Base-by-base conservation (phyloP, 805 yeast genomes). In the Brettanomyces naardenensis region DNA sequence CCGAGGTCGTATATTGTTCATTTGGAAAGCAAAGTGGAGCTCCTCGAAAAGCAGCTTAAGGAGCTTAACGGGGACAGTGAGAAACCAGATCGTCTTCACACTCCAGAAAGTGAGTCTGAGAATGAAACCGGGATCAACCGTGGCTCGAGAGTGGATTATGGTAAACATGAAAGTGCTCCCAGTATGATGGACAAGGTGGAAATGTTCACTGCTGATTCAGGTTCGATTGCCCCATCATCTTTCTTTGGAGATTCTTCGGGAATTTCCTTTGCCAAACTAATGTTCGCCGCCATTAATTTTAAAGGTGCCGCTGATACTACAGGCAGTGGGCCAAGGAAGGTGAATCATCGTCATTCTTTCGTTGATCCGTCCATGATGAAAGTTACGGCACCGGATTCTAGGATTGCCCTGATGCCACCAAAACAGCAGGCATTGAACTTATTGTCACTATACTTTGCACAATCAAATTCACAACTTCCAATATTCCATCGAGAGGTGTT, bases 391-490 rank as follows among this genome's bases (percentile, higher is more conserved):
- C 46, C 42, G 28, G 41, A 44, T 17, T 46, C 54, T 4, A 33
- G 17, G 11, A 69, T 75, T 1, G 77, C 80, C 0, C 52, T 71
- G 9, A 61, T 89, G 18, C 92, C 95, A 1, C 70, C 83, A 1
- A 85, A 84, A 48, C 62, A 66, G 18, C 71, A 76, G 23, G 95
- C 96, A 0, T 76, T 81, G 49, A 65, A 68, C 36, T 68, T 83
- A 31, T 51, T 87, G 6, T 68, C 75, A 27, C 65, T 74, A 2
- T 87, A 71, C 54, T 89, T 89, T 52, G 75, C 82, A 17, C 88
- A 82, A 49, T 74, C 89, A 13, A 88, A 89, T 53, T 67, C 94
- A 2, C 95, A 87, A 55, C 57, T 85, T 20, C 96, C 97, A 0
- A 68, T 89, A 4, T 59, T 88, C 34, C 95, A 89, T 54, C 69